Evolutionary conservation across 2,329 filamentous ascomycete species (phyloP), one percentile per base, ranked within the genome.

Genomic region (Paecilomyces dactylethromorphus): DNA sequence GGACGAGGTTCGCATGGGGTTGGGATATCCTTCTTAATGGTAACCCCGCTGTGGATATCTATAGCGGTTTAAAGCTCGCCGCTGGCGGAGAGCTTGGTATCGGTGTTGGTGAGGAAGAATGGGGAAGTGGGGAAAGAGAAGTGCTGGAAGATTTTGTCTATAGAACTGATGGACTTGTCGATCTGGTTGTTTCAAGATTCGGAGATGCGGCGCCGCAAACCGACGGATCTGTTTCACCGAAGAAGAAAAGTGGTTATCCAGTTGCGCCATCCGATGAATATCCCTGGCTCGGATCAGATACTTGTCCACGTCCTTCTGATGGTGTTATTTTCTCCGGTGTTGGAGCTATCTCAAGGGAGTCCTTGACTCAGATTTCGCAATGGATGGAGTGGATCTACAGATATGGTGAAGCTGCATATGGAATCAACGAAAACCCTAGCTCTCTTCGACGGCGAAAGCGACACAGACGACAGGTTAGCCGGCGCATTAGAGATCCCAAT

Each of bases 1-100:
- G 94, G 93, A 87, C 86, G 0, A 79, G 78, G 24, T 88, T 87
- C 69, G 76, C 82, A 24, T 76, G 77, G 68, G 81, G 74, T 32
- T 99, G 94, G 94, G 91, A 93, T 65, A 89, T 97, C 12, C 83
- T 96, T 64, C 81, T 99, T 50, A 90, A 93, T 69, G 93, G 92
- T 8, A 97, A 96, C 66, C 94, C 94, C 0, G 87, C 88, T 1
- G 84, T 88, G 1, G 87, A 88, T 62, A 81, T 96, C 4, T 92
- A 91, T 68, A 86, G 88, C 11, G 92, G 90, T 5, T 86, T 96
- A 69, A 96, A 96, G 73, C 81, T 99, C 32, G 91, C 92, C 12
- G 90, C 89, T 6, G 92, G 91, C 33, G 93, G 94, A 18, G 93
- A 97, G 75, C 83, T 97, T 26, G 94, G 94, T 15, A 85, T 97